Conservation (phyloP, 1,284 basidiomycete genomes). For the Trichosporon sp. region DNA sequence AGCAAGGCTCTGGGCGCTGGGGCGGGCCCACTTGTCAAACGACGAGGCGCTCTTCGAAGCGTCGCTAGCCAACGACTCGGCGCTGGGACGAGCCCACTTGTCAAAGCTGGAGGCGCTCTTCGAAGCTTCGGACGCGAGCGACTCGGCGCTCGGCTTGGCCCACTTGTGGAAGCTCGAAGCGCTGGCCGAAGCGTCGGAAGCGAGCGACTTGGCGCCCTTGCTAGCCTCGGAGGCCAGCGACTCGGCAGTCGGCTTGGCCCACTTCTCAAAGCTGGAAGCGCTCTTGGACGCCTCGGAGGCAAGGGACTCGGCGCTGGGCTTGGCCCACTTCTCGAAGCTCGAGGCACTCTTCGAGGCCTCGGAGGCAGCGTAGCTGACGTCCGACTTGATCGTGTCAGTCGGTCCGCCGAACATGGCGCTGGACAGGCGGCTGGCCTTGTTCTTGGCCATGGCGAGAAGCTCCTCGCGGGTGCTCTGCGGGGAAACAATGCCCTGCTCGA, state of each 20-base stretch:
- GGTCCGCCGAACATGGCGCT: conserved; percentile 59
- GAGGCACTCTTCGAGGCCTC: conserved; percentile 42
- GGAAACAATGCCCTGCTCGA: conserved; percentile 76
- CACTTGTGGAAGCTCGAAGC: conserved; percentile 2
- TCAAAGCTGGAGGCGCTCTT: background rate
- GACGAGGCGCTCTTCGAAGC: background rate
- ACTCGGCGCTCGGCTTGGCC: background rate
- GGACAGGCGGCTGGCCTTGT: conserved; percentile 53
- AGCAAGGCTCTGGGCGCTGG: conserved; percentile 33
- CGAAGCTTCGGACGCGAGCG: background rate
- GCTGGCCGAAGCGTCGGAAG: background rate
- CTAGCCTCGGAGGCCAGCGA: background rate
- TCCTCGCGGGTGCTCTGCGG: conserved; percentile 73
- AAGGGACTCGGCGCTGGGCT: background rate
- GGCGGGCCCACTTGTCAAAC: conserved; percentile 1
- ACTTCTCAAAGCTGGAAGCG: background rate
- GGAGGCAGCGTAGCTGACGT: conserved; percentile 21
- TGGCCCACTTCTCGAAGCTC: background rate
- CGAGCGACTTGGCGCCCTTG: background rate
- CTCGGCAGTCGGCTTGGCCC: conserved; percentile 6
- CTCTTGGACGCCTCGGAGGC: conserved; percentile 4
- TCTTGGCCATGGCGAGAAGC: conserved; percentile 68
- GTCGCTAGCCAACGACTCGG: conserved; percentile 2
- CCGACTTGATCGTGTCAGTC: conserved; percentile 36
- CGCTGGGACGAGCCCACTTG: conserved; percentile 2